Conservation (phyloP, 2,329 filamentous ascomycete species). For the Davidsoniella eucalypti region DNA sequence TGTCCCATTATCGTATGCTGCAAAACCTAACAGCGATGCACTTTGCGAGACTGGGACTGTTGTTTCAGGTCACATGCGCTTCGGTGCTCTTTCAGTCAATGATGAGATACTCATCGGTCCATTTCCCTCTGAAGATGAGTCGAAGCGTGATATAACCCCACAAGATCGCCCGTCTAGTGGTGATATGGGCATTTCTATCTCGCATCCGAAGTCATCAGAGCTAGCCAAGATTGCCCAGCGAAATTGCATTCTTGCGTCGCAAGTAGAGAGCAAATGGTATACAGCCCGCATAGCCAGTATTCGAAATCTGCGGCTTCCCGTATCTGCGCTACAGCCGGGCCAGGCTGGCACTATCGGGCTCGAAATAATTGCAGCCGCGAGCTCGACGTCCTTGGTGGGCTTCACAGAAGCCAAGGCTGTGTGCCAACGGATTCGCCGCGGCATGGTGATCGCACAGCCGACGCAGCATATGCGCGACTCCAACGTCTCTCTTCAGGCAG, state of each 20-base stretch:
- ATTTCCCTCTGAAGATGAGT: constrained; percentile 39
- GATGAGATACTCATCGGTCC: constrained; percentile 68
- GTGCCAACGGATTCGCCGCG: constrained; percentile 45
- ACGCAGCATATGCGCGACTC: constrained; percentile 41
- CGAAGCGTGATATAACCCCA: constrained; percentile 17
- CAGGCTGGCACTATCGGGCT: constrained; percentile 86
- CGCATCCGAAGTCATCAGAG: constrained; percentile 37
- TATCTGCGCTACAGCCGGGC: constrained; percentile 55
- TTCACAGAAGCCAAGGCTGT: constrained; percentile 13
- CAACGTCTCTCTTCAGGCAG: constrained; percentile 42
- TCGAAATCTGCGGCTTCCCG: constrained; percentile 71
- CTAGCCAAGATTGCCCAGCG: constrained; percentile 34
- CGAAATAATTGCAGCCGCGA: constrained; percentile 33
- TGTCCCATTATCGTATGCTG: constrained; percentile 43
- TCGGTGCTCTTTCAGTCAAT: constrained; percentile 60
- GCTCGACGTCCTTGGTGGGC: constrained; percentile 18
- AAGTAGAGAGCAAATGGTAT: constrained; percentile 56
- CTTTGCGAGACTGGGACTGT: constrained; percentile 45
- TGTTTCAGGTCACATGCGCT: constrained; percentile 69
- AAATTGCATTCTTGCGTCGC: constrained; percentile 34
- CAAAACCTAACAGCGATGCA: constrained; percentile 15
- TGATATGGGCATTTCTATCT: constrained; percentile 25
- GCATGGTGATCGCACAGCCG: constrained; percentile 62
- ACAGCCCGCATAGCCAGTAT: constrained; percentile 69
- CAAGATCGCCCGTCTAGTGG: constrained; percentile 28